Evolutionary conservation across 129 eudicot species (phyloP).

Genomic region (Rutidosis leptorrhynchoides): DNA sequence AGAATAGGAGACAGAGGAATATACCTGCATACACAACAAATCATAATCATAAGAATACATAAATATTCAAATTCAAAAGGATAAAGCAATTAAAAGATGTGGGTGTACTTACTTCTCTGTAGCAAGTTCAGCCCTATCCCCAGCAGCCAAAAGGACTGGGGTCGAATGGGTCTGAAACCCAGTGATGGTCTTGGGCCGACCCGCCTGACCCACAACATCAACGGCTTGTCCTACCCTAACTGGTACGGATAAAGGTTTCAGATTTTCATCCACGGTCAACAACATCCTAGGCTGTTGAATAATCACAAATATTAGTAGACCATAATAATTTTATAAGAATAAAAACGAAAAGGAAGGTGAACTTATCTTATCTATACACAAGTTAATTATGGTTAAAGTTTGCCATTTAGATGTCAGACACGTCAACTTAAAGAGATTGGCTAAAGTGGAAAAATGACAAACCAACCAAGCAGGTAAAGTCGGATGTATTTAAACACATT

Average conservation of each 20-base stretch:
- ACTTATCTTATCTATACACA: background rate
- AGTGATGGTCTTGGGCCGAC: constrained; percentile 96
- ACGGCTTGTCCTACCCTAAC: constrained; percentile 98
- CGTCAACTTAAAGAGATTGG: background rate
- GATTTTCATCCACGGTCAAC: constrained; percentile 86
- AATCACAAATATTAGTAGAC: background rate
- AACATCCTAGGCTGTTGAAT: constrained; percentile 79
- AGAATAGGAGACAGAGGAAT: constrained; percentile 85
- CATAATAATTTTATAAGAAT: background rate
- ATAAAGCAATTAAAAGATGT: background rate
- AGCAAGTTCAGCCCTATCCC: constrained; percentile 98
- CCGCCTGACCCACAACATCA: constrained; percentile 99
- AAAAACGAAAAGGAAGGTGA: background rate
- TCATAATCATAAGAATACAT: constrained; percentile 14
- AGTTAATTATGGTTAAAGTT: background rate
- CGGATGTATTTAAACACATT: background rate
- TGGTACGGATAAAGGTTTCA: constrained; percentile 90
- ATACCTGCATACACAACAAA: constrained; percentile 50
- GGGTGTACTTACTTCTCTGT: constrained; percentile 73
- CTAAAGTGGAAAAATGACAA: background rate
- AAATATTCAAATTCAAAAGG: background rate
- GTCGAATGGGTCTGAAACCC: constrained; percentile 99
- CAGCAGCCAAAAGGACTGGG: constrained; percentile 92
- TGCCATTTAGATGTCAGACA: background rate
- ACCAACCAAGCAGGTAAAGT: background rate